Base-by-base conservation (phyloP, 176 grass and related monocot genomes). In the Oryza meridionalis region DNA sequence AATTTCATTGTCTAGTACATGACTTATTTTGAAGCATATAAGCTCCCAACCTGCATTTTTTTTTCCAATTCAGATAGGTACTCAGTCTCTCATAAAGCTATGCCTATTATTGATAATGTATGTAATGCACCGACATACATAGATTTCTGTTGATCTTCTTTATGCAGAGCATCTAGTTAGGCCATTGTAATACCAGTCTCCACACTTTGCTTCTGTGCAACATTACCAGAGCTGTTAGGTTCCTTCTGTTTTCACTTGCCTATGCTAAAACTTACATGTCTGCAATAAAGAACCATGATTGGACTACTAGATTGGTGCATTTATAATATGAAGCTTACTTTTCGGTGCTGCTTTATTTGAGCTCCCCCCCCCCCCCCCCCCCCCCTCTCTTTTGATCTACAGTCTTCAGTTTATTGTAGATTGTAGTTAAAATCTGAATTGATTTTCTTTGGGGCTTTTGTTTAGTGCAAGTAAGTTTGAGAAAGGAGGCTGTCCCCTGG, bases 221-320 rank as follows among this genome's bases (percentile, higher is more conserved):
- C 38, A 65, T 63, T 47, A 38, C 42, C 5, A 22, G 21, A 31
- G 84, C 8, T 31, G 49, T 29, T 79, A 49, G 42, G 11, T 73
- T 77, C 21, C 17, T 71, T 72, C 35, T 46, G 12, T 66, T 44
- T 77, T 82, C 12, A 81, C 3, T 9, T 4, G 7, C 21, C 59
- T 89, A 79, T 27, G 61, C 25, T 90, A 46, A 32, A 72, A 67
- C 43, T 26, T 72, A 6, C 35, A 66, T 88, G 68, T 27, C 42
- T 76, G 43, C 12, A 25, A 51, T 51, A 71, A 65, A 69, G 33
- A 27, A n/a, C 31, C 43, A 16, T 35, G 32, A 0, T 27, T 11
- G 27, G 69, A 33, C 69, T 80, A 11, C 73, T n/a, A 86, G 16
- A 25, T 66, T 62, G 8, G 58, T 24, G 58, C 58, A 62, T 24